phyloP scores from a whole-genome alignment of 768 basidiomycete species.

The Rhodotorula sphaerocarpa region DNA sequence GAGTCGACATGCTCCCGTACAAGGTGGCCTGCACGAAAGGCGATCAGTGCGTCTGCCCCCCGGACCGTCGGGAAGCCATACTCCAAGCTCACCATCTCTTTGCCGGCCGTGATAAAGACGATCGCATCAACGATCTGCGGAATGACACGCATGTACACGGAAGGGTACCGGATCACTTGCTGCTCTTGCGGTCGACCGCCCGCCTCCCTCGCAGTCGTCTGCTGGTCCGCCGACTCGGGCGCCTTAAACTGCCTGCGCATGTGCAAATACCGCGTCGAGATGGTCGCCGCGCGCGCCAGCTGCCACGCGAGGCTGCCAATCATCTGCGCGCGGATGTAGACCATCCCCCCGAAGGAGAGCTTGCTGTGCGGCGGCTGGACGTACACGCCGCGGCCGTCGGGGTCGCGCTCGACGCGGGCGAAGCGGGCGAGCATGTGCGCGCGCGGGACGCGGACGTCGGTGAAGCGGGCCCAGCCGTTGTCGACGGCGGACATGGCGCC shows the following conservation, averaged over 20 bases:
- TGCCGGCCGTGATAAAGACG: constrained; percentile 60
- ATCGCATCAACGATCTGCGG: constrained; percentile 63
- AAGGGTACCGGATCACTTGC: constrained; percentile 65
- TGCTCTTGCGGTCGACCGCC: constrained; percentile 50
- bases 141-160: constrained; percentile 62
- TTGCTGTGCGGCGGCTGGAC: constrained; percentile 60
- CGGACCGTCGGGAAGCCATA: neutral
- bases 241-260: constrained; percentile 59
- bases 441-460: constrained; percentile 45
- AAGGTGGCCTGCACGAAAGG: constrained; percentile 46
- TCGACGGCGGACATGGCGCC: constrained; percentile 17
- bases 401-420: constrained; percentile 53
- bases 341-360: constrained; percentile 27
- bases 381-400: constrained; percentile 53
- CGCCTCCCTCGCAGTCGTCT: too few relatives aligned
- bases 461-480: constrained; percentile 41
- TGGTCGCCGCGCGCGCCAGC: constrained; percentile 53
- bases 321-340: constrained; percentile 47
- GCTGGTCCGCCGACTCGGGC: constrained; percentile 37
- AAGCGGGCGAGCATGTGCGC: constrained; percentile 65
- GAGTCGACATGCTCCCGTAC: constrained; percentile 51
- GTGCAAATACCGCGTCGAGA: constrained; percentile 63
- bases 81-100: constrained; percentile 50
- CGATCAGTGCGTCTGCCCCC: neutral
- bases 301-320: constrained; percentile 56